Evolutionary conservation across 495 filamentous ascomycete genomes (phyloP).

Genomic region (Neurospora sp.): DNA sequence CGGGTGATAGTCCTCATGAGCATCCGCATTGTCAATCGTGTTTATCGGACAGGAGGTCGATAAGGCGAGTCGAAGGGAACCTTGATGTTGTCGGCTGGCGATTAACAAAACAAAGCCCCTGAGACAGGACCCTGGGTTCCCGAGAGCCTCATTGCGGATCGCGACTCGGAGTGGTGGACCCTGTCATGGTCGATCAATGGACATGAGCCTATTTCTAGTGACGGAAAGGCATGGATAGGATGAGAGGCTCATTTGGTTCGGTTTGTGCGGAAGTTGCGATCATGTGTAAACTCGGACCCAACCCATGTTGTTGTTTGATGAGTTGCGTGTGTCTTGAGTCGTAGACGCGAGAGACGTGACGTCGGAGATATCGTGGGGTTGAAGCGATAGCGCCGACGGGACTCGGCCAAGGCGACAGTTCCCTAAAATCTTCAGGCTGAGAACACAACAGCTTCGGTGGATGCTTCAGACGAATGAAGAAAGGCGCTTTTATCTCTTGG

Average conservation of each 20-base stretch:
- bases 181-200: neutral
- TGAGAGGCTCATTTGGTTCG: neutral
- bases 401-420: neutral
- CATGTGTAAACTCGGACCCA: neutral
- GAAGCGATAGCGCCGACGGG: neutral
- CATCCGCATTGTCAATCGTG: neutral
- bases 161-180: neutral
- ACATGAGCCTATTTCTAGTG: neutral
- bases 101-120: neutral
- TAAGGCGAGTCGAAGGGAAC: neutral
- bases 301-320: neutral
- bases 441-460: neutral
- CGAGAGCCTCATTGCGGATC: neutral
- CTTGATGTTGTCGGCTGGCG: no score
- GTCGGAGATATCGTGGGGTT: neutral
- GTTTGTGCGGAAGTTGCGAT: neutral
- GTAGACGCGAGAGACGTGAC: neutral
- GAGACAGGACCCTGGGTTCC: neutral
- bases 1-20: neutral
- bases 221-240: neutral
- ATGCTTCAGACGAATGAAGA: neutral
- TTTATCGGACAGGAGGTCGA: neutral
- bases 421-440: neutral
- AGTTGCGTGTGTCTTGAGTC: neutral
- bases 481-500: neutral